Evolutionary conservation across 140 eudicot genomes (phyloP), one percentile per base, ranked within the genome.

Genomic region (Stevia rebaudiana): DNA sequence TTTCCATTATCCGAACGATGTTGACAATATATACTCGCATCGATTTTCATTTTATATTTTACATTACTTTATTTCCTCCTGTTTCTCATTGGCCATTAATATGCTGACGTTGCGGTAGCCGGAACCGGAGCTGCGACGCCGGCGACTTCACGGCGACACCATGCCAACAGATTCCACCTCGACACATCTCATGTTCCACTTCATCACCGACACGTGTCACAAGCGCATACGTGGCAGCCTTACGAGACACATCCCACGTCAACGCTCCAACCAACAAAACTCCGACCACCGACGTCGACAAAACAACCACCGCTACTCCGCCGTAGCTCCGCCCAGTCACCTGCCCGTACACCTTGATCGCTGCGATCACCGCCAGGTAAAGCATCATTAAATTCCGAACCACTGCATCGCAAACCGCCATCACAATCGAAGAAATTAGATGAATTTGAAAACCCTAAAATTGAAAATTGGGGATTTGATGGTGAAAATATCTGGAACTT

Each of bases 101-200:
- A 10, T 42, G 79, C 15, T 73, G 75, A 10, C 77, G 81, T 67
- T 75, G 95, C 7, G 92, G 95, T 21, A 89, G 83, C 80, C 95
- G 41, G 68, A 89, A 86, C 65, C 91, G 87, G 74, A 89, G 80
- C 80, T 83, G 82, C 13, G 89, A 81, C 76, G 91, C 91, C 80
- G 95, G 95, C 15, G 95, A 83, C 67, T 81, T 86, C 12, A 89
- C 95, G 36, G 97, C 97, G 56, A 89, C 95, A 9, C 97, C 97
- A 71, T 89, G 97, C 97, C 95, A 89, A 52, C 97, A 89, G 8
- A 86, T 89, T 6, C 97, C 97, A 35, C 97, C 97, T 24, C 92
- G 83, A 58, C 97, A 89, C 74, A 78, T 78, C 71, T 77, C 88
- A 57, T 78, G 83, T 50, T 40, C 73, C 58, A 39, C 73, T 17